Conservation (phyloP, 805 yeast species). For the Candida hungchunana region DNA sequence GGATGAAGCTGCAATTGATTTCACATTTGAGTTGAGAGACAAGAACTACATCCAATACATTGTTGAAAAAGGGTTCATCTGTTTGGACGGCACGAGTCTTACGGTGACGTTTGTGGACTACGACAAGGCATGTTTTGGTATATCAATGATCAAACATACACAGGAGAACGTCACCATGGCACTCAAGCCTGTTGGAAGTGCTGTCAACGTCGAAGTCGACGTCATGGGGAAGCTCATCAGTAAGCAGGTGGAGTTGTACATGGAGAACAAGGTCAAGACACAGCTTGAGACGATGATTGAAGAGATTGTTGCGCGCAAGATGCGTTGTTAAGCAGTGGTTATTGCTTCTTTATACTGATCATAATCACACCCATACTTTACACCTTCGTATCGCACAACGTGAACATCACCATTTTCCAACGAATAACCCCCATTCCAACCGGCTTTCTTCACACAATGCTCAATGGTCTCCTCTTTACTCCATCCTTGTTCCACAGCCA, state of each 20-base stretch:
- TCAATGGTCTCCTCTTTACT: slow-evolving; percentile 63
- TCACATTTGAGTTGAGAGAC: slow-evolving; percentile 71
- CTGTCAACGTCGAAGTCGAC: slow-evolving; percentile 91
- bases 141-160: slow-evolving; percentile 90
- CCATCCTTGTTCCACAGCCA: slow-evolving; percentile 87
- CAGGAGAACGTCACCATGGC: slow-evolving; percentile 79
- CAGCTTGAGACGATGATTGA: slow-evolving; percentile 27
- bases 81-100: slow-evolving; percentile 89
- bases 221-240: slow-evolving; percentile 88
- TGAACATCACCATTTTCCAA: slow-evolving; percentile 37
- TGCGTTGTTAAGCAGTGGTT: slow-evolving; percentile 14
- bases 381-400: slow-evolving; percentile 54
- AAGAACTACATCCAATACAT: slow-evolving; percentile 57
- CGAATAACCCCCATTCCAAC: slow-evolving; percentile 32
- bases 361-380: slow-evolving; percentile 40
- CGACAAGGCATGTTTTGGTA: slow-evolving; percentile 52
- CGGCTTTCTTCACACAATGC: slow-evolving; percentile 73
- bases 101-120: slow-evolving; percentile 82
- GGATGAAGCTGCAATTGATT: slow-evolving; percentile 73
- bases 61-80: slow-evolving; percentile 92
- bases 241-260: slow-evolving; percentile 65
- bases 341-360: slow-evolving; percentile 29
- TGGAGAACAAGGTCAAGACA: slow-evolving; percentile 25
- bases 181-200: slow-evolving; percentile 52
- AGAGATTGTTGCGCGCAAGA: slow-evolving; percentile 39